Percentiles rank a stretch among this genome's conserved stretches.
Conservation (phyloP, 441 rosid genomes). For the Iberis amara region DNA sequence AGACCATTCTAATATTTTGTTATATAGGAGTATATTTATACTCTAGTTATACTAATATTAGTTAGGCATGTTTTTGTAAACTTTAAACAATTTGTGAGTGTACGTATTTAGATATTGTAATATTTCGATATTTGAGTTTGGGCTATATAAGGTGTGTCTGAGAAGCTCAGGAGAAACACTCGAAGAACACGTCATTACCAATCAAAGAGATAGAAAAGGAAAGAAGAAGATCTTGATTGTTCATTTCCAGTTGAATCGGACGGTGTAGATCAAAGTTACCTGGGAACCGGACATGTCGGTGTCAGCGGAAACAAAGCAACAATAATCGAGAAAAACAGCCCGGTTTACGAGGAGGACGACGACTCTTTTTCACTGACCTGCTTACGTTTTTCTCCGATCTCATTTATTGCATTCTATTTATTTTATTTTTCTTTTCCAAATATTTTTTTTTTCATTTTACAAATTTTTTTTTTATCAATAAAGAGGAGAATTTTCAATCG, state of each 20-base stretch:
- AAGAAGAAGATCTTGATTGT: slow-evolving; percentile 23
- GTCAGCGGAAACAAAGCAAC: slow-evolving; percentile 38
- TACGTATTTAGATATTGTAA: too few species aligned
- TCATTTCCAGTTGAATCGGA: slow-evolving; percentile 7
- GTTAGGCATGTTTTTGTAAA: too few species aligned
- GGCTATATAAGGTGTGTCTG: slow-evolving; percentile 30
- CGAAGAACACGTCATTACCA: slow-evolving; percentile 27
- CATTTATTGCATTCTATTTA: slow-evolving; percentile 17
- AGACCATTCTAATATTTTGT: too few species aligned
- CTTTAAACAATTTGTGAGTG: too few species aligned
- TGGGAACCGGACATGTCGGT: slow-evolving; percentile 41
- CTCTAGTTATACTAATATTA: too few species aligned
- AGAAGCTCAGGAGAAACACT: slow-evolving; percentile 26
- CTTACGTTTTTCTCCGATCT: slow-evolving; percentile 32
- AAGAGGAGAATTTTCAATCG: too few species aligned
- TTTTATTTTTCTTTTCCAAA: too few species aligned
- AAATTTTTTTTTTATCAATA: background rate
- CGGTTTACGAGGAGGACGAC: slow-evolving; percentile 30
- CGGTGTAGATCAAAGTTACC: slow-evolving; percentile 28
- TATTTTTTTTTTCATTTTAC: background rate
- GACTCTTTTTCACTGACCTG: slow-evolving; percentile 28
- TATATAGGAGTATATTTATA: too few species aligned
- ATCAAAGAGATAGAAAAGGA: slow-evolving; percentile 30
- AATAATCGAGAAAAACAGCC: slow-evolving; percentile 35
- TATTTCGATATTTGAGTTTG: background rate